These are phyloP conservation scores for Lithocarpus polystachyus DNA, from an alignment of 306 rosid species.

Conservation along the genomic window DNA sequence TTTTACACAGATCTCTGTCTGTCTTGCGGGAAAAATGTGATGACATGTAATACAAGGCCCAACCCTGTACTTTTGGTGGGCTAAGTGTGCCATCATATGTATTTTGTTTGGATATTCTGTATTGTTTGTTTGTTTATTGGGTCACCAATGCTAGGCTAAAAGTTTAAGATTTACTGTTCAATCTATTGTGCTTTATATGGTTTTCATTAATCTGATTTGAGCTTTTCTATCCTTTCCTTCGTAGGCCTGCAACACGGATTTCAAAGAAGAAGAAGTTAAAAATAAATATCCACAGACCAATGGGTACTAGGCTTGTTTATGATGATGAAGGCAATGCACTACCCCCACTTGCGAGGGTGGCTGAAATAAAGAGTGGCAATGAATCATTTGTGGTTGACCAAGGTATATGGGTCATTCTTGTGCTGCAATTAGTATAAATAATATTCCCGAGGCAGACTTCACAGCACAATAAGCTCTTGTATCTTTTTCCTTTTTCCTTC, in stretches of 20 bases:
- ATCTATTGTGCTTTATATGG: background rate
- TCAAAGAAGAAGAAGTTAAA: slow-evolving; percentile 82
- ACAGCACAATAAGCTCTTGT: background rate
- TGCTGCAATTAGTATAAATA: slow-evolving; percentile 3
- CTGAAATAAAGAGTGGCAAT: slow-evolving; percentile 42
- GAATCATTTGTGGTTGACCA: slow-evolving; percentile 51
- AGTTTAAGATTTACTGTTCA: background rate
- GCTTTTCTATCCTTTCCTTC: slow-evolving; percentile 9
- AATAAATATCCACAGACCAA: slow-evolving; percentile 74
- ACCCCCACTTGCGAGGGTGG: slow-evolving; percentile 73
- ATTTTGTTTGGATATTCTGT: background rate
- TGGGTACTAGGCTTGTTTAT: slow-evolving; percentile 73
- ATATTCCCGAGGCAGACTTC: background rate
- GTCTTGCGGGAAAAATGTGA: background rate
- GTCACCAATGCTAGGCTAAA: background rate
- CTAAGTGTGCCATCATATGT: background rate
- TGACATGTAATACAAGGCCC: no score
- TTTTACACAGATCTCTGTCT: background rate
- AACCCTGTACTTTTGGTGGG: background rate
- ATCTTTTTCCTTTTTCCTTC: background rate
- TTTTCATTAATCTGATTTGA: slow-evolving; percentile 6
- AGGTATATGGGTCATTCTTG: slow-evolving; percentile 38
- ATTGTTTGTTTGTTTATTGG: background rate
- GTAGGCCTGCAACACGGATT: slow-evolving; percentile 56
- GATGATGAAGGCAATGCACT: slow-evolving; percentile 84